Conservation (phyloP, 108 stramenopile species). For the Pseudonitzschia delicatissima region DNA sequence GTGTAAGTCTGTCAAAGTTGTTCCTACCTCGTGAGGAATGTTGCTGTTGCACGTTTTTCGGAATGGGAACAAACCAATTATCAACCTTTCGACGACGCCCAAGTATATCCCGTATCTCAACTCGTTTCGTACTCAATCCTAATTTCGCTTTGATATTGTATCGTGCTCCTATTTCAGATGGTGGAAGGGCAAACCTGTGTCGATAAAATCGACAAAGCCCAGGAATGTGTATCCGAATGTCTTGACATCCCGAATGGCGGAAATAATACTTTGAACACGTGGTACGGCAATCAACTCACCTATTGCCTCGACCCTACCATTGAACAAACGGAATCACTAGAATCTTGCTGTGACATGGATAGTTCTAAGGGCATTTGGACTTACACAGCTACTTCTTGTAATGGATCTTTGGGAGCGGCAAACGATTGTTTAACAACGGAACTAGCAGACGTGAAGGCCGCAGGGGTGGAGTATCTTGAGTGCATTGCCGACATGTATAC, state of each 20-base stretch:
- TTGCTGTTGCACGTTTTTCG: too few species aligned
- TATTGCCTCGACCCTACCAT: not conserved
- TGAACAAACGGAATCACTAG: not conserved
- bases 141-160: too few species aligned
- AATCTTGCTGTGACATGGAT: constrained; percentile 2
- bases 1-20: constrained; percentile 8
- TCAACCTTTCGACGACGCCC: too few species aligned
- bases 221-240: not conserved
- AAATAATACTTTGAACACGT: not conserved
- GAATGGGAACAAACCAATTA: too few species aligned
- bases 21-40: too few species aligned
- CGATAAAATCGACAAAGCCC: not conserved
- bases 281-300: not conserved
- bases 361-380: too few species aligned
- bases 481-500: not conserved
- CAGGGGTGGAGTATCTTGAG: not conserved
- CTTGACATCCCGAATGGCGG: not conserved
- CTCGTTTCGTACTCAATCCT: too few species aligned
- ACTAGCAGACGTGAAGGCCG: not conserved
- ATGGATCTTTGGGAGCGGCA: not conserved
- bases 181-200: too few species aligned
- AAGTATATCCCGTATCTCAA: too few species aligned
- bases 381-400: not conserved
- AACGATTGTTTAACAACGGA: not conserved
- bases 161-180: too few species aligned